A percentile compares a stretch with the other conserved stretches of the same genome.
These are phyloP conservation scores for Rhytidhysteron rufulum DNA, from an alignment of 2,329 filamentous ascomycete genomes.

Conservation along the genomic window DNA sequence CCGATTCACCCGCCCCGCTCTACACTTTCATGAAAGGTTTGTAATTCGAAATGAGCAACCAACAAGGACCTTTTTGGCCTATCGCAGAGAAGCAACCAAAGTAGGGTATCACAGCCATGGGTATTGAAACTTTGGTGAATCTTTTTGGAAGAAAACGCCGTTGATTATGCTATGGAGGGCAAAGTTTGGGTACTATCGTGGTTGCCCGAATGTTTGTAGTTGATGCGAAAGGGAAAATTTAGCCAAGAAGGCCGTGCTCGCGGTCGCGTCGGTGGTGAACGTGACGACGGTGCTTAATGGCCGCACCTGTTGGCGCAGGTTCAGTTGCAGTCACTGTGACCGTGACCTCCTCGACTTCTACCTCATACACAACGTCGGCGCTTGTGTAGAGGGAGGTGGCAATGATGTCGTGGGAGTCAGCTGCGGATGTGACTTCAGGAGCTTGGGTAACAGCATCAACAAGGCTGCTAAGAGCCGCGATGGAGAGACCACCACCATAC, in stretches of 20 bases:
- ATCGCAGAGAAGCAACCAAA: neutral
- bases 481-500: conserved; percentile 32
- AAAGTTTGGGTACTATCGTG: neutral
- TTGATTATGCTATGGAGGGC: neutral
- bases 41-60: neutral
- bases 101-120: neutral
- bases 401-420: conserved; percentile 18
- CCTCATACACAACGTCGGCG: conserved; percentile 41
- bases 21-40: neutral
- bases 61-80: too few relatives aligned
- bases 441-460: conserved; percentile 4
- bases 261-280: conserved; percentile 24
- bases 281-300: conserved; percentile 20
- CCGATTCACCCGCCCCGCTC: neutral
- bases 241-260: conserved; percentile 6
- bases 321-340: conserved; percentile 38
- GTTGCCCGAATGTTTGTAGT: neutral
- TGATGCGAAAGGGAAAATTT: too few relatives aligned
- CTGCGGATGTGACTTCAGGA: conserved; percentile 3
- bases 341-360: conserved; percentile 42
- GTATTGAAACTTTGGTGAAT: neutral
- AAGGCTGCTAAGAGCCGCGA: conserved; percentile 19
- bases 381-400: conserved; percentile 41
- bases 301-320: conserved; percentile 14
- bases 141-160: neutral